These are phyloP conservation scores for Neltuma alba DNA, from an alignment of 306 rosid species.

Conservation along the genomic window DNA sequence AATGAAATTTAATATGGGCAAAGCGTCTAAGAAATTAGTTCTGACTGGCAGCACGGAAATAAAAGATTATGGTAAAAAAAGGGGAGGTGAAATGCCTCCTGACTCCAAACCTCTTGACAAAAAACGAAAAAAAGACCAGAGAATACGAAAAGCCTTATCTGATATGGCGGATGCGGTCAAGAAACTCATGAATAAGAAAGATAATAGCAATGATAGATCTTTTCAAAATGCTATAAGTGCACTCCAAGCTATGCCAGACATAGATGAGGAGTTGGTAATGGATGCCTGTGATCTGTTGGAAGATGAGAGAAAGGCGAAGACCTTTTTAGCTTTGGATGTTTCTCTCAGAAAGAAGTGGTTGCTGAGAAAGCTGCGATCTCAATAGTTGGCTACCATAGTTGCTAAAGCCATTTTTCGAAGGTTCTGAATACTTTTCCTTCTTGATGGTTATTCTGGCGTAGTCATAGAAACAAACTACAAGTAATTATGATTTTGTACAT, in stretches of 20 bases:
- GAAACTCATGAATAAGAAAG: constrained; percentile 46
- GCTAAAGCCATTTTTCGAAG: not conserved
- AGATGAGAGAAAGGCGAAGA: constrained; percentile 70
- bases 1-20: constrained; percentile 5
- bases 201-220: constrained; percentile 34
- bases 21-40: constrained; percentile 31
- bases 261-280: constrained; percentile 71
- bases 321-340: constrained; percentile 62
- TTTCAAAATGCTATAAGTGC: constrained; percentile 63
- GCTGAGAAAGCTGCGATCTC: constrained; percentile 64
- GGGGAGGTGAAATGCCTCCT: constrained; percentile 25
- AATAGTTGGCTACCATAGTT: constrained; percentile 6
- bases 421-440: not conserved
- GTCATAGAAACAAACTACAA: not conserved
- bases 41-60: constrained; percentile 25
- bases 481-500: constrained; percentile 11
- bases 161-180: constrained; percentile 66
- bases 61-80: constrained; percentile 40
- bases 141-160: constrained; percentile 53
- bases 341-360: constrained; percentile 75
- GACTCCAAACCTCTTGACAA: constrained; percentile 29
- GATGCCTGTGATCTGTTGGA: constrained; percentile 81
- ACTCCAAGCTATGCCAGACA: constrained; percentile 66
- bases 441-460: not conserved
- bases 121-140: constrained; percentile 38